Evolutionary conservation across 2,329 filamentous ascomycete species (phyloP), one percentile per base, ranked within the genome.

Genomic region (Claviceps maximensis): DNA sequence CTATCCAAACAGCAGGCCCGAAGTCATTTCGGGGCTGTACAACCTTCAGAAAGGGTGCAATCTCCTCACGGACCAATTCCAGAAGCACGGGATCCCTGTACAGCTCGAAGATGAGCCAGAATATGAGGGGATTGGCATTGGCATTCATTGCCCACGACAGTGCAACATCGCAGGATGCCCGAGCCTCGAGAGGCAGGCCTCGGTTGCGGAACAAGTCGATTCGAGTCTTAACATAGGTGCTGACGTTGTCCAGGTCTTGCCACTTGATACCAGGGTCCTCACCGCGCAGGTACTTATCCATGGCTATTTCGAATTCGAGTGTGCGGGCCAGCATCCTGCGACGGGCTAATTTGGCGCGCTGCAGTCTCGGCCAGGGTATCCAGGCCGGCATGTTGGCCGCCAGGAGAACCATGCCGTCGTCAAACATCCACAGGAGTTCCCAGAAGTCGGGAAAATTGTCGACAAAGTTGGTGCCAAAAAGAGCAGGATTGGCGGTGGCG

Each of bases 61-160:
- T 63, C 57, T 74, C 71, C 2, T 67, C 63, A 15, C 67, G 66
- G 27, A 74, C 61, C 25, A 68, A 63, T 31, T 60, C 61, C 1
- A 73, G 61, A 3, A 74, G 64, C 12, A 68, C 62, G 0, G 63
- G 59, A 23, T 73, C 69, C 10, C 66, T 63, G 53, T 66, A 67
- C 10, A 74, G 60, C 49, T 74, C 68, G 51, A 67, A 67, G 0
- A 74, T 57, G 57, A 72, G 63, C 72, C 72, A 75, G 6, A 65
- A 63, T 3, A 67, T 61, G 31, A 72, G 60, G 1, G 65, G 62
- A 33, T 70, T 65, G 2, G 69, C 63, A 52, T 70, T 70, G 25
- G 67, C 63, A 49, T 69, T 70, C 31, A 71, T 60, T 23, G 60
- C 66, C 71, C 64, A 74, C 17, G 65, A 62, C 50, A 68, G 60